A percentile compares a stretch with the other conserved stretches of the same genome.
Evolutionary conservation across 2,329 filamentous ascomycete species (phyloP).

Genomic region (Sordariomycetes sp.): DNA sequence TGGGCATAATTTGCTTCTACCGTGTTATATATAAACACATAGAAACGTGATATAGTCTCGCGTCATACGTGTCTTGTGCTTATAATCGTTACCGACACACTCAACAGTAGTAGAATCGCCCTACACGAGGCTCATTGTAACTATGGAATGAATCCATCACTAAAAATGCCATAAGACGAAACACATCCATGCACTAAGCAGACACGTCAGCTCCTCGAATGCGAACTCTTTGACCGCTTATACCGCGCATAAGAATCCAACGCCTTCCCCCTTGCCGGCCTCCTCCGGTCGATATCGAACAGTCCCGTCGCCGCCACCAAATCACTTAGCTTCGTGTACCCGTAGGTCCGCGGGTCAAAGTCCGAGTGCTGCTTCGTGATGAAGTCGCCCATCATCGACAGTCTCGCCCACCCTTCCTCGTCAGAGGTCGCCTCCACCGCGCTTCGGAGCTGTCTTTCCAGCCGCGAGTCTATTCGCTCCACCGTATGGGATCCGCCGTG

Average conservation of each 20-base stretch:
- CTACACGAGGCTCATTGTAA: too few species aligned
- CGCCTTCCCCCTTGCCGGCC: background rate
- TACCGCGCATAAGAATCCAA: background rate
- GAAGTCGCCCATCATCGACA: slow-evolving; percentile 13
- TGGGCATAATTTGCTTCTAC: too few species aligned
- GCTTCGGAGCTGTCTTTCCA: slow-evolving; percentile 5
- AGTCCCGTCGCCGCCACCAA: slow-evolving; percentile 5
- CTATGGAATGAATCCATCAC: too few species aligned
- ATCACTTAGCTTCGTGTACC: slow-evolving; percentile 11
- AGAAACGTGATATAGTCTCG: too few species aligned
- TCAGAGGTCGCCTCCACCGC: slow-evolving; percentile 11
- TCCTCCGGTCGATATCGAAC: background rate
- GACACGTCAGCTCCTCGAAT: background rate
- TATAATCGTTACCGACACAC: too few species aligned
- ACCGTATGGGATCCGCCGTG: background rate
- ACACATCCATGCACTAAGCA: too few species aligned
- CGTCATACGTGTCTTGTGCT: too few species aligned
- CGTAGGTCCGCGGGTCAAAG: slow-evolving; percentile 16
- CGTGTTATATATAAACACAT: too few species aligned
- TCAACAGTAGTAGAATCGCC: too few species aligned
- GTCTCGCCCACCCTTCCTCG: slow-evolving; percentile 15
- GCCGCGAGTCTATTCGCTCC: slow-evolving; percentile 1
- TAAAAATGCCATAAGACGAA: too few species aligned
- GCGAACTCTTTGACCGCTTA: background rate
- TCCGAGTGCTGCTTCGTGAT: slow-evolving; percentile 14